Percentiles rank a stretch among this genome's conserved stretches.
Conservation (phyloP, 306 rosid genomes). For the Corylus avellana region DNA sequence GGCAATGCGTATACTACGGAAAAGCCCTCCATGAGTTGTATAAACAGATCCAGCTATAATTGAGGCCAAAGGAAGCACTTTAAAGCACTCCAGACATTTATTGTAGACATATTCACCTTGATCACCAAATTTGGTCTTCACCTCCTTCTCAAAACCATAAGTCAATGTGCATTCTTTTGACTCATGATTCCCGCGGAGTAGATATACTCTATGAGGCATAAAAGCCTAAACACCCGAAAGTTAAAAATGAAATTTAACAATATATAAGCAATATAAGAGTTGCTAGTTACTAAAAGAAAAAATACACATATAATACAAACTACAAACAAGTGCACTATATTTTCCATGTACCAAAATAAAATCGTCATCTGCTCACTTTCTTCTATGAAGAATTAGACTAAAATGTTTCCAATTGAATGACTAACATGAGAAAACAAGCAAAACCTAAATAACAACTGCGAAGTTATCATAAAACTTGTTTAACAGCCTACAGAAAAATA, state of each 20-base stretch:
- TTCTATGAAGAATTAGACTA: neutral
- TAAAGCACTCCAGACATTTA: slow-evolving; percentile 76
- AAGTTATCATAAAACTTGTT: neutral
- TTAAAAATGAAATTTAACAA: slow-evolving; percentile 21
- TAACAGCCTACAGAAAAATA: neutral
- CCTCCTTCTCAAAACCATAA: slow-evolving; percentile 84
- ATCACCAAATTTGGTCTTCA: slow-evolving; percentile 60
- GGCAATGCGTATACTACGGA: slow-evolving; percentile 50
- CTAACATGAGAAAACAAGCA: neutral
- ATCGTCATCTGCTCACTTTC: neutral
- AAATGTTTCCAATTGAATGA: neutral
- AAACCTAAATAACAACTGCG: neutral
- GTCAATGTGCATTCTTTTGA: slow-evolving; percentile 58
- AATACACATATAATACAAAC: neutral
- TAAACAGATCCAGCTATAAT: slow-evolving; percentile 70
- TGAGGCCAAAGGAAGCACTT: slow-evolving; percentile 88
- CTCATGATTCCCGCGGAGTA: slow-evolving; percentile 89
- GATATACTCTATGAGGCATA: slow-evolving; percentile 88
- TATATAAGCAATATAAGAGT: slow-evolving; percentile 6
- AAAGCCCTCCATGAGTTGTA: slow-evolving; percentile 89
- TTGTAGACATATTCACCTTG: slow-evolving; percentile 67
- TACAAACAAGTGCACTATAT: neutral
- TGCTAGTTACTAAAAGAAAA: neutral
- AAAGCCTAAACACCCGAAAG: slow-evolving; percentile 52
- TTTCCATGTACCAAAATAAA: no score